These are phyloP conservation scores for Hura crepitans DNA, from an alignment of 441 rosid species.

Conservation along the genomic window DNA sequence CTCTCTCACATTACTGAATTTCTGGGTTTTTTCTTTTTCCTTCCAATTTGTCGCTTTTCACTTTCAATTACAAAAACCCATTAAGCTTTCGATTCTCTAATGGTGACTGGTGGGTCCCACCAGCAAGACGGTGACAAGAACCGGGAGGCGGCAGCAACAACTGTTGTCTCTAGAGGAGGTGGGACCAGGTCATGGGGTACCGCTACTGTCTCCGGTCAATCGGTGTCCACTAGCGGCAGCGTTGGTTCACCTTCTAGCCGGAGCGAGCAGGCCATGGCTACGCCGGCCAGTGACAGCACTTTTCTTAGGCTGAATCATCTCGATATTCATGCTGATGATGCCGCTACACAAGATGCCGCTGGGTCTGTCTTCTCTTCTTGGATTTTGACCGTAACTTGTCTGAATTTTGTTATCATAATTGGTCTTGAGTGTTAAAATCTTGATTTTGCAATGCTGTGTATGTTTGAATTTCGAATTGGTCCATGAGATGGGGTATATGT, in stretches of 20 bases:
- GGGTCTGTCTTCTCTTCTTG: conserved; percentile 43
- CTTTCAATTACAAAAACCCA: neutral
- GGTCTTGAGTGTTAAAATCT: neutral
- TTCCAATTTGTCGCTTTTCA: neutral
- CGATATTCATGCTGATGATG: conserved; percentile 88
- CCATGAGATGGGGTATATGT: neutral
- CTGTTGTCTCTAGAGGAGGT: conserved; percentile 33
- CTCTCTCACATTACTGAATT: neutral
- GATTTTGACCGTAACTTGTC: neutral
- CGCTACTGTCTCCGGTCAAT: conserved; percentile 72
- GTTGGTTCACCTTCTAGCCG: conserved; percentile 93
- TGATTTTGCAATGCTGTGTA: neutral
- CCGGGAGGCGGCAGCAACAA: conserved; percentile 25
- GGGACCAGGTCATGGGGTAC: conserved; percentile 71
- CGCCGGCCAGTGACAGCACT: conserved; percentile 73
- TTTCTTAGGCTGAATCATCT: conserved; percentile 63
- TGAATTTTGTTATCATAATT: neutral
- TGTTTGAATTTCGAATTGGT: neutral
- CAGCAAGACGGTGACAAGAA: conserved; percentile 53
- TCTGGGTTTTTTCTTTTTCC: too few species aligned
- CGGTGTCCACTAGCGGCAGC: conserved; percentile 91
- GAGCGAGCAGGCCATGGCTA: conserved; percentile 58
- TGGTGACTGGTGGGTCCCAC: conserved; percentile 54
- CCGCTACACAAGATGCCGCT: conserved; percentile 71
- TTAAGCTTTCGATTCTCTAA: neutral